These are phyloP conservation scores for Borovskyia barvae DNA, from an alignment of 208 protist genomes.

Conservation along the genomic window DNA sequence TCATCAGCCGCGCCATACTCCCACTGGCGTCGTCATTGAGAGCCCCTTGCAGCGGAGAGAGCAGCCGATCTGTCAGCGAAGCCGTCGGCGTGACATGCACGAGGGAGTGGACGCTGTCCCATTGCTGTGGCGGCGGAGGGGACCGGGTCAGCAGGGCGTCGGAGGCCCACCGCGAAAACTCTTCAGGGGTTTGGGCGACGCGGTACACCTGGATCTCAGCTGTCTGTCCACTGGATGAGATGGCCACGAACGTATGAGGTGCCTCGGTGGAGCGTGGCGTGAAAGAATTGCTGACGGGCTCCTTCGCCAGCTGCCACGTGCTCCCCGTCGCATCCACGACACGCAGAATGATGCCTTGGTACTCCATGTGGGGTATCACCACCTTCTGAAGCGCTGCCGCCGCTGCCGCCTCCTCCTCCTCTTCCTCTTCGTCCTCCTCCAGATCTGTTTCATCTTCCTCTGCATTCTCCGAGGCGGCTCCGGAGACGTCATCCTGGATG, in stretches of 20 bases:
- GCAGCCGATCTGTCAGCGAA: too few relatives aligned
- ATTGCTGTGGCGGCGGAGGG: not conserved
- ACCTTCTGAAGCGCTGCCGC: too few relatives aligned
- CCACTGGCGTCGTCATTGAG: too few relatives aligned
- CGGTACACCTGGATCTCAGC: slow-evolving; percentile 9
- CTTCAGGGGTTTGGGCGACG: not conserved
- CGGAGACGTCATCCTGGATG: too few relatives aligned
- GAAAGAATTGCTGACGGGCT: not conserved
- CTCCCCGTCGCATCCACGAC: not conserved
- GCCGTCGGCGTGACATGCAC: too few relatives aligned
- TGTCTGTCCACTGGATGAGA: slow-evolving; percentile 10
- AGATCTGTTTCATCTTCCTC: not conserved
- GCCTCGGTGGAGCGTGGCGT: not conserved
- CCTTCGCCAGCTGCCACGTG: slow-evolving; percentile 13
- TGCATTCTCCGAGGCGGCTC: not conserved
- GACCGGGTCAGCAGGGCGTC: not conserved
- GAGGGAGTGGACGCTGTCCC: not conserved
- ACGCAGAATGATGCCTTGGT: slow-evolving; percentile 16
- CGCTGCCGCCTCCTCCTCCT: not conserved
- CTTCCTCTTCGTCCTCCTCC: not conserved
- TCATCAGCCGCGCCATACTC: too few relatives aligned
- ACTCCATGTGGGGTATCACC: not conserved
- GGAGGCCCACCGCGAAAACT: not conserved
- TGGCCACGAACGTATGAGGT: slow-evolving; percentile 2
- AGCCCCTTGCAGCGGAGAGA: too few relatives aligned